These are phyloP conservation scores for Fomitopsis pulvina DNA, from an alignment of 768 basidiomycete genomes.

Conservation along the genomic window DNA sequence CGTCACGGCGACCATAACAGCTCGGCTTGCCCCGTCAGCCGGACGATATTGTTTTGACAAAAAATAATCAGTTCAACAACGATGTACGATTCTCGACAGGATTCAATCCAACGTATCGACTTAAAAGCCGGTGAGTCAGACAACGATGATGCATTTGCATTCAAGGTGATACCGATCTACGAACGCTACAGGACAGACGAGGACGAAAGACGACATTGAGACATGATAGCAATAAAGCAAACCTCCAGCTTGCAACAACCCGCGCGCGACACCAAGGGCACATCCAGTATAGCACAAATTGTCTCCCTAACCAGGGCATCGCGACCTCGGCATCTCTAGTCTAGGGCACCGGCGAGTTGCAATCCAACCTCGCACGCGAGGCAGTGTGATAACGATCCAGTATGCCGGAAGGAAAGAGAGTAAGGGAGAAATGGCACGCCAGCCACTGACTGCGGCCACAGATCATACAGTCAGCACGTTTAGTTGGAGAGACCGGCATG, in stretches of 20 bases:
- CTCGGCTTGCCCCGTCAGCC: too few relatives aligned
- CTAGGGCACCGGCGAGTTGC: constrained; percentile 1
- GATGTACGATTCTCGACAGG: too few relatives aligned
- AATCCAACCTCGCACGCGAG: constrained; percentile 2
- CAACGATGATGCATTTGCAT: not conserved
- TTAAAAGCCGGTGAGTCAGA: too few relatives aligned
- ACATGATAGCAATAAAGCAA: not conserved
- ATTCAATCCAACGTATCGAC: too few relatives aligned
- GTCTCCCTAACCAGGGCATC: constrained; percentile 4
- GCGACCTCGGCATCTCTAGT: constrained; percentile 1
- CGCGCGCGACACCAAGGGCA: constrained; percentile 4
- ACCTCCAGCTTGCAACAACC: constrained; percentile 1
- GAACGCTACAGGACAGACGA: not conserved
- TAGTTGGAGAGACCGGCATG: not conserved
- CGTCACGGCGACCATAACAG: too few relatives aligned
- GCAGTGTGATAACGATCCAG: not conserved
- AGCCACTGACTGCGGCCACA: not conserved
- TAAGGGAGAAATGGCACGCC: not conserved
- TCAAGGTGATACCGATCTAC: too few relatives aligned
- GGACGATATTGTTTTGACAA: too few relatives aligned
- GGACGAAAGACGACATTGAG: not conserved
- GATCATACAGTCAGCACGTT: not conserved
- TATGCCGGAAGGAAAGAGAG: not conserved
- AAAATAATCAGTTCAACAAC: too few relatives aligned
- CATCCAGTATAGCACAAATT: not conserved